Conservation (phyloP, 1,139 yeast genomes). For the Diutina catenulata region DNA sequence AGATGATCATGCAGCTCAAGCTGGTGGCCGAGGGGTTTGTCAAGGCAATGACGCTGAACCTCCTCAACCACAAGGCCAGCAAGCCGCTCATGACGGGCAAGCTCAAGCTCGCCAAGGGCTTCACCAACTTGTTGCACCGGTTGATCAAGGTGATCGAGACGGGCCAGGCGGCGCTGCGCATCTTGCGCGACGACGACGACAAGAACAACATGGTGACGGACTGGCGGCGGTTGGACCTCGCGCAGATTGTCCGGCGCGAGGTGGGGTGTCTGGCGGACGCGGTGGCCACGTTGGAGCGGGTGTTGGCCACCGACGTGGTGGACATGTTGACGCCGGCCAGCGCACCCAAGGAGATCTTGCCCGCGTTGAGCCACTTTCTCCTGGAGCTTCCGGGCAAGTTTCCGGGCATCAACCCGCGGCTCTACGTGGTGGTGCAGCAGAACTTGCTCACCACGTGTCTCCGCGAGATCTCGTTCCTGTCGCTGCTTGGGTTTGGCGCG, state of each 20-base stretch:
- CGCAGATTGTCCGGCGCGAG: constrained; percentile 39
- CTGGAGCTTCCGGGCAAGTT: constrained; percentile 35
- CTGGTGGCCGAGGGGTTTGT: constrained; percentile 32
- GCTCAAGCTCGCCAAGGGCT: constrained; percentile 42
- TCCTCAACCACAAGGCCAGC: constrained; percentile 34
- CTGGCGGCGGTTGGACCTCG: constrained; percentile 46
- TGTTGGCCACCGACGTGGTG: neutral
- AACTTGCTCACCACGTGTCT: constrained; percentile 53
- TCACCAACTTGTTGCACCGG: constrained; percentile 45
- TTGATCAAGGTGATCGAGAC: constrained; percentile 50
- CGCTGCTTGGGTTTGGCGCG: constrained; percentile 48
- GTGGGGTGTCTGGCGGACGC: constrained; percentile 36
- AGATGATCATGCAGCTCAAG: constrained; percentile 39
- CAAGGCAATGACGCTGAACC: constrained; percentile 24
- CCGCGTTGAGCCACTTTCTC: constrained; percentile 20
- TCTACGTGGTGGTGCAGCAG: constrained; percentile 43
- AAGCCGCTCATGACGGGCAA: constrained; percentile 39
- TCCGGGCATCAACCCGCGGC: constrained; percentile 39
- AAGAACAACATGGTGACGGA: constrained; percentile 44
- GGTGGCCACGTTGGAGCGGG: constrained; percentile 15
- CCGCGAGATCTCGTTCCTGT: constrained; percentile 39
- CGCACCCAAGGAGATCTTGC: constrained; percentile 24
- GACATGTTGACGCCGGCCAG: neutral
- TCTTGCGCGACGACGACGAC: constrained; percentile 35
- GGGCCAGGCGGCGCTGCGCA: constrained; percentile 41